phyloP scores from a whole-genome alignment of 2,329 filamentous ascomycete genomes.

The Sporothrix schenckii region DNA sequence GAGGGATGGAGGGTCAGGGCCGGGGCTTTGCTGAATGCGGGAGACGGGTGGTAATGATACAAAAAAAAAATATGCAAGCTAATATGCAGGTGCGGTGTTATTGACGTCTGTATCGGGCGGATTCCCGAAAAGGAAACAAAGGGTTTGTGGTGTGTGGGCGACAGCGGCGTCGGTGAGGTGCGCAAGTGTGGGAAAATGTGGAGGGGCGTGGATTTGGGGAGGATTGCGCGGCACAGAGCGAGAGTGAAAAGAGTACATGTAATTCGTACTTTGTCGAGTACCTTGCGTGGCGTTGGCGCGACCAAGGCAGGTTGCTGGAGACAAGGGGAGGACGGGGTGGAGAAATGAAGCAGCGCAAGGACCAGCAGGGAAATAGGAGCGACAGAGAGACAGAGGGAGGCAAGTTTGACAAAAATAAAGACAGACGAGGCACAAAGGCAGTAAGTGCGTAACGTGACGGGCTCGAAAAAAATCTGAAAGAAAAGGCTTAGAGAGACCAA shows the following conservation, averaged over 20 bases:
- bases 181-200: constrained; percentile 17
- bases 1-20: constrained; percentile 10
- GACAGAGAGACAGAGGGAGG: too few species aligned
- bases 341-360: constrained; percentile 30
- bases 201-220: constrained; percentile 25
- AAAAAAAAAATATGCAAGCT: constrained; percentile 28
- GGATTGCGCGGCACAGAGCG: background rate
- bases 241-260: background rate
- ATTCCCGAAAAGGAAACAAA: constrained; percentile 32
- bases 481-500: background rate
- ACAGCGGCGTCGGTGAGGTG: background rate
- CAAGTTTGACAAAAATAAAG: background rate
- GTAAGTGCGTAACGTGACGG: constrained; percentile 8
- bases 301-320: constrained; percentile 8
- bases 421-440: background rate
- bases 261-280: background rate
- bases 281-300: background rate
- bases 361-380: background rate
- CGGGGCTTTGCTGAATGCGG: constrained; percentile 27
- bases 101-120: constrained; percentile 27
- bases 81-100: constrained; percentile 31
- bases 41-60: constrained; percentile 24
- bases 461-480: background rate
- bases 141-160: background rate
- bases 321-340: background rate